A percentile compares a stretch with the other conserved stretches of the same genome.
Conservation (phyloP, 768 basidiomycete species). For the Podaxis sp. region DNA sequence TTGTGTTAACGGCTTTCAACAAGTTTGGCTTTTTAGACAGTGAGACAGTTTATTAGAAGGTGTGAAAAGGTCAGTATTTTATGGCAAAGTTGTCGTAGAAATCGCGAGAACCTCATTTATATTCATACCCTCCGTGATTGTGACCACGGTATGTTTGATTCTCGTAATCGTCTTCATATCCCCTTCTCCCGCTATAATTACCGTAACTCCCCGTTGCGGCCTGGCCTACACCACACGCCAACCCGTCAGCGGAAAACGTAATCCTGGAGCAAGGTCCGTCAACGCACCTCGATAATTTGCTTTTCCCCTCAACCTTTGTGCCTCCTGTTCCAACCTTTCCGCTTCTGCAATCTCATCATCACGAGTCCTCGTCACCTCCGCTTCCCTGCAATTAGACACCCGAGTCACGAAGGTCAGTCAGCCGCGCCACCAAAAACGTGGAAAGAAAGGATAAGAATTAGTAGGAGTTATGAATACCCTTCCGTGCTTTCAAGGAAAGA, state of each 20-base stretch:
- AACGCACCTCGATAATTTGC: neutral
- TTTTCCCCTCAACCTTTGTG: neutral
- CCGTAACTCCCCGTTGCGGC: neutral
- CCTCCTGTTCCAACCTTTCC: neutral
- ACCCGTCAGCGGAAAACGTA: neutral
- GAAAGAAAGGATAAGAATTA: neutral
- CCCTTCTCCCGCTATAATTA: neutral
- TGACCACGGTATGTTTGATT: neutral
- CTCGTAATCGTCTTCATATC: neutral
- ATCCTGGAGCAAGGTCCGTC: neutral
- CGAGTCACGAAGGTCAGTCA: neutral
- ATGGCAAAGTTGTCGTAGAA: neutral
- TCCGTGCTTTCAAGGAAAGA: neutral
- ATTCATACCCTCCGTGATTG: neutral
- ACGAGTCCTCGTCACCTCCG: neutral
- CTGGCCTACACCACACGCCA: neutral
- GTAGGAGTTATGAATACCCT: neutral
- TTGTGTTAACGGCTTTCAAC: neutral
- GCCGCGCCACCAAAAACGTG: neutral
- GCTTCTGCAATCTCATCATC: neutral
- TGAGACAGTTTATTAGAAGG: neutral
- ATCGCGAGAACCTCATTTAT: neutral
- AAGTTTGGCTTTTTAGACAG: neutral
- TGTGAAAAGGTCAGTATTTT: neutral
- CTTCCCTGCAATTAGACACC: neutral